Evolutionary conservation across 108 stramenopile species (phyloP).

Genomic region (Chaetoceros muelleri): DNA sequence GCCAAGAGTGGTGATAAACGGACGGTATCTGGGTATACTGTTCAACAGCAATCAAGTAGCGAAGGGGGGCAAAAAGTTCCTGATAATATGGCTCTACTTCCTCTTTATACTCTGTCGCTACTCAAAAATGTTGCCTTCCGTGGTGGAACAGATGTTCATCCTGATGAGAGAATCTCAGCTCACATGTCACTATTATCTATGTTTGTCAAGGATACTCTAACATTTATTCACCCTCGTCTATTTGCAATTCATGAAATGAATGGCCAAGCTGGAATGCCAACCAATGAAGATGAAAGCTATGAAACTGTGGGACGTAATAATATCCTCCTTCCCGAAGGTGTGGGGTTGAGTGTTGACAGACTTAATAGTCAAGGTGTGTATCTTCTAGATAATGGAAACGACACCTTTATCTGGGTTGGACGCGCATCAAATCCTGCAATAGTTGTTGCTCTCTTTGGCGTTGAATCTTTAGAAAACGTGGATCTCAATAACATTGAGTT

Average conservation of each 20-base stretch:
- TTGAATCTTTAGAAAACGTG: conserved; percentile 68
- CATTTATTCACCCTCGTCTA: conserved; percentile 91
- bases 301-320: conserved; percentile 49
- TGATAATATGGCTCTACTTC: conserved; percentile 72
- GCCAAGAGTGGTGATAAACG: conserved; percentile 61
- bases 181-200: conserved; percentile 69
- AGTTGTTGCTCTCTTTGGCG: conserved; percentile 80
- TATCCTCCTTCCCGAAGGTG: conserved; percentile 65
- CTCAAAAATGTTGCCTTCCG: conserved; percentile 95
- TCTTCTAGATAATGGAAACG: conserved; percentile 89
- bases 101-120: conserved; percentile 91
- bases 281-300: conserved; percentile 20
- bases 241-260: conserved; percentile 91
- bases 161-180: conserved; percentile 87
- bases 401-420: conserved; percentile 94
- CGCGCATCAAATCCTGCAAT: conserved; percentile 63
- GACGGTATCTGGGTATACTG: conserved; percentile 58
- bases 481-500: conserved; percentile 41
- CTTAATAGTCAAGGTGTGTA: conserved; percentile 79
- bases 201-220: conserved; percentile 59
- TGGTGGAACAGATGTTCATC: conserved; percentile 91
- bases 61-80: conserved; percentile 40
- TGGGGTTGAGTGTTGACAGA: conserved; percentile 74
- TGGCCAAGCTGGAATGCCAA: conserved; percentile 42
- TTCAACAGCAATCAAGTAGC: conserved; percentile 21